These are phyloP conservation scores for Globisporangium lucens DNA, from an alignment of 352 stramenopile species.

Conservation along the genomic window DNA sequence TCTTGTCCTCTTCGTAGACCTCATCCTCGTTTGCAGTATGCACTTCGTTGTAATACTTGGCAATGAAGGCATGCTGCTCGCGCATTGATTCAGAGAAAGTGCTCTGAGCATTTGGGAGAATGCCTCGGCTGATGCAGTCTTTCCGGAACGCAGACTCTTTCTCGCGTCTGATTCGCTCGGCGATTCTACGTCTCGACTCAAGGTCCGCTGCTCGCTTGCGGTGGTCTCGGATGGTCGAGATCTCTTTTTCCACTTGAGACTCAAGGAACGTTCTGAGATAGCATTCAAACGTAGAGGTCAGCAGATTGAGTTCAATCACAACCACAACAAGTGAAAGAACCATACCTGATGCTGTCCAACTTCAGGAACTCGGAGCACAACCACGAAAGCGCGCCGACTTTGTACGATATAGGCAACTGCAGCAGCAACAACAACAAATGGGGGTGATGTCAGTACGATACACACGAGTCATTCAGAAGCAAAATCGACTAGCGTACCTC, in stretches of 20 bases:
- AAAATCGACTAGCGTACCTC: slow-evolving; percentile 28
- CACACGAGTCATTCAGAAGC: not conserved
- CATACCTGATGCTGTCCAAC: slow-evolving; percentile 43
- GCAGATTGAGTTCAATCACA: not conserved
- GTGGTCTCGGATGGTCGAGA: slow-evolving; percentile 44
- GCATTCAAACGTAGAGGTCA: not conserved
- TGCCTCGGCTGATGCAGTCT: slow-evolving; percentile 56
- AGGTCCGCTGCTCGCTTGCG: slow-evolving; percentile 51
- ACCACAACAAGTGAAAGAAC: not conserved
- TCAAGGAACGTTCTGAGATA: slow-evolving; percentile 41
- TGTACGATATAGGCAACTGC: slow-evolving; percentile 52
- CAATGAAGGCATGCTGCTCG: slow-evolving; percentile 57
- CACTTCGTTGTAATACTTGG: slow-evolving; percentile 63
- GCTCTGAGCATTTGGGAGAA: slow-evolving; percentile 65
- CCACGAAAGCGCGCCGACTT: slow-evolving; percentile 64
- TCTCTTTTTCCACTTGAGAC: slow-evolving; percentile 61
- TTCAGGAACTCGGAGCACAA: slow-evolving; percentile 67
- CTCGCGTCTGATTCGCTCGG: slow-evolving; percentile 48
- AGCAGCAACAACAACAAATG: not conserved
- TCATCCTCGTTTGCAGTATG: slow-evolving; percentile 49
- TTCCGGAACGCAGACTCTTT: slow-evolving; percentile 57
- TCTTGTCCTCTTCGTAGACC: slow-evolving; percentile 50
- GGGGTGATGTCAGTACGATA: not conserved
- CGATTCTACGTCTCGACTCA: slow-evolving; percentile 47
- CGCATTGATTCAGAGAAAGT: slow-evolving; percentile 64